These are phyloP conservation scores for Arthrobotrys conoides DNA, from an alignment of 2,329 filamentous ascomycete genomes.

Conservation along the genomic window DNA sequence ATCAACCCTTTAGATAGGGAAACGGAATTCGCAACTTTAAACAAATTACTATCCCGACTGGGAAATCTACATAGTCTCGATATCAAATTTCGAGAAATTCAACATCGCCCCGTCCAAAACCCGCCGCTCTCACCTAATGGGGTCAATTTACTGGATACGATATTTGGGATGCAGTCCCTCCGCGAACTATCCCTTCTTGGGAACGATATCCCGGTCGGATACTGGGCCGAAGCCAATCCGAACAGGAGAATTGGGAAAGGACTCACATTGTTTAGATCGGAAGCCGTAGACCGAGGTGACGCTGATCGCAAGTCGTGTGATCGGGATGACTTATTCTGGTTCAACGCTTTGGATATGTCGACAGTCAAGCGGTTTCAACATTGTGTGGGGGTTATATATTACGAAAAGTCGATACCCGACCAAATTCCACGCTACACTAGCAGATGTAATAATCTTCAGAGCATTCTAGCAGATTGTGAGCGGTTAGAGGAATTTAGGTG, in stretches of 20 bases:
- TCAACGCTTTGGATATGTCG: slow-evolving; percentile 9
- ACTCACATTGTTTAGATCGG: slow-evolving; percentile 24
- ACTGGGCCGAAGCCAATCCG: slow-evolving; percentile 31
- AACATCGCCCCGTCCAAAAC: background rate
- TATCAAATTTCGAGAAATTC: slow-evolving; percentile 17
- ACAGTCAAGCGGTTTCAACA: slow-evolving; percentile 20
- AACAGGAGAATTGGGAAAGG: slow-evolving; percentile 9
- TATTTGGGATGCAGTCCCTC: slow-evolving; percentile 34
- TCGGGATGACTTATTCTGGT: slow-evolving; percentile 43
- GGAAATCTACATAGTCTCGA: slow-evolving; percentile 31
- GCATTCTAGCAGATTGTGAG: slow-evolving; percentile 15
- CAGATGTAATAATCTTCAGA: slow-evolving; percentile 27
- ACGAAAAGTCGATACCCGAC: background rate
- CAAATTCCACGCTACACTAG: slow-evolving; percentile 16
- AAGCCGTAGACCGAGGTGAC: slow-evolving; percentile 36
- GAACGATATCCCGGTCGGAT: slow-evolving; percentile 39
- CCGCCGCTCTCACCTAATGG: slow-evolving; percentile 1
- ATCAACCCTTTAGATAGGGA: background rate
- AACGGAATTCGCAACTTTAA: background rate
- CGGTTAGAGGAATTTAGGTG: slow-evolving; percentile 30
- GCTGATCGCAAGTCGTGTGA: slow-evolving; percentile 3
- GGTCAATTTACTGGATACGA: slow-evolving; percentile 24
- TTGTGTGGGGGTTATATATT: slow-evolving; percentile 44
- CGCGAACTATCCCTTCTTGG: slow-evolving; percentile 30
- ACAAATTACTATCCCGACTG: background rate